Evolutionary conservation across 2,329 filamentous ascomycete species (phyloP).

Genomic region (Claviceps purpurea): DNA sequence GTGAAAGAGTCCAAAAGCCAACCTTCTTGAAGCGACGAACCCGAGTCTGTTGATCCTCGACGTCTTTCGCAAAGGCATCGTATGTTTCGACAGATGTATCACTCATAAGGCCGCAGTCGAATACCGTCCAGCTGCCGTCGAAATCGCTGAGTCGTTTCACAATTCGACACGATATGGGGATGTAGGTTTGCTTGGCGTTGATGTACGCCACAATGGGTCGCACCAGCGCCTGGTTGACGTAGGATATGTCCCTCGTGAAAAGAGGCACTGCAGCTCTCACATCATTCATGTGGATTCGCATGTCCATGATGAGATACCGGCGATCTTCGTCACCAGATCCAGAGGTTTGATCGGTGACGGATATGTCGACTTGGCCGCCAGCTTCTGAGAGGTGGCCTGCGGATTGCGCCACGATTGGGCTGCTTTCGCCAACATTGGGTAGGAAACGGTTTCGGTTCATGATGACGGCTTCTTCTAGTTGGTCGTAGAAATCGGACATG

Average conservation of each 20-base stretch:
- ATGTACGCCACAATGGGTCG: constrained; percentile 97
- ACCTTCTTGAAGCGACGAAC: constrained; percentile 87
- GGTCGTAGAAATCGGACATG: constrained; percentile 94
- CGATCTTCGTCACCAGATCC: constrained; percentile 41
- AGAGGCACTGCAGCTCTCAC: constrained; percentile 85
- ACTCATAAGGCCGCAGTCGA: constrained; percentile 86
- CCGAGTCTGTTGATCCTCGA: constrained; percentile 77
- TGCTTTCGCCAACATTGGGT: constrained; percentile 28
- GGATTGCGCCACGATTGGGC: constrained; percentile 15
- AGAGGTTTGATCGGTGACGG: constrained; percentile 6
- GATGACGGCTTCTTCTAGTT: constrained; percentile 82
- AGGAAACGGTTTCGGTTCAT: constrained; percentile 56
- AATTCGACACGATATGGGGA: constrained; percentile 86
- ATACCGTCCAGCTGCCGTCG: constrained; percentile 89
- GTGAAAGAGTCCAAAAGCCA: constrained; percentile 85
- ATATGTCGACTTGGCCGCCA: constrained; percentile 6
- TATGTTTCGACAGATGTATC: constrained; percentile 91
- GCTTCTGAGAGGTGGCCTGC: constrained; percentile 20
- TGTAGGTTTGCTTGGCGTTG: constrained; percentile 88
- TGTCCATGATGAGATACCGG: constrained; percentile 81
- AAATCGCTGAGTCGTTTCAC: constrained; percentile 85
- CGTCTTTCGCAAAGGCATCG: constrained; percentile 81
- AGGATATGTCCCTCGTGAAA: constrained; percentile 83
- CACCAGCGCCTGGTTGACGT: constrained; percentile 90
- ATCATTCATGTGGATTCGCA: constrained; percentile 90